Base-by-base conservation (phyloP, 495 filamentous ascomycete species). In the Tuber calosporum region DNA sequence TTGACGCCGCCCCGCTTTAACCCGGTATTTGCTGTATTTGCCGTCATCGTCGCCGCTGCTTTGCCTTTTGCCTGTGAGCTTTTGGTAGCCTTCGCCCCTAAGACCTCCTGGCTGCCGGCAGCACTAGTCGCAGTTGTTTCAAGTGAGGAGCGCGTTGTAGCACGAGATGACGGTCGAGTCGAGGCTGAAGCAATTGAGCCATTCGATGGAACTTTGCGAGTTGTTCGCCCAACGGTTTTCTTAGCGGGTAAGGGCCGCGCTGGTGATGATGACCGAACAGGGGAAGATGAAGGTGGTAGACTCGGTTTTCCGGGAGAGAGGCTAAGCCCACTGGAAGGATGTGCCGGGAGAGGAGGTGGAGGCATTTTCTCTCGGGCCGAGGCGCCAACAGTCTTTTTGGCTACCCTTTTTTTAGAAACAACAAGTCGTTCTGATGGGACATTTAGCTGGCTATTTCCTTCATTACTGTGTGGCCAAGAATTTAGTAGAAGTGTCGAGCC, bases 341-440 rank as follows among this genome's bases (percentile, higher is more conserved):
- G 72, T 70, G 77, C 70, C 11, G 79, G 79, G 48, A 75, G 41
- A 38, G 74, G 78, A 36, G 79, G 78, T 30, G 79, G 79, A 72
- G 79, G 79, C 79, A 80, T 80, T 71, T 77, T 71, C 69, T 77
- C 78, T 42, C 79, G 79, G 30, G 78, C 75, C 53, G 79, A 69
- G 71, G 69, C 36, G 19, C 53, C 37, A 53, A 43, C 36, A 37
- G 69, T 48, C 69, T 77, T 77, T 72, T 77, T 75, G 62, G 73
- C 37, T 62, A 39, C 30, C 48, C 73, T 79, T 70, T 79, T 75
- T 40, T 74, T 78, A 34, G 77, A 69, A 4, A 79, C 48, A 48
- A 75, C n/a, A 39, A 75, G 72, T n/a, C 69, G 76, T 41, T 45
- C 69, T 19, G 72, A 43, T 70, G 75, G 76, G 69, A 69, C 53